These are phyloP conservation scores for Scheffersomyces cryptocercus DNA, from an alignment of 1,139 yeast genomes.

Conservation along the genomic window DNA sequence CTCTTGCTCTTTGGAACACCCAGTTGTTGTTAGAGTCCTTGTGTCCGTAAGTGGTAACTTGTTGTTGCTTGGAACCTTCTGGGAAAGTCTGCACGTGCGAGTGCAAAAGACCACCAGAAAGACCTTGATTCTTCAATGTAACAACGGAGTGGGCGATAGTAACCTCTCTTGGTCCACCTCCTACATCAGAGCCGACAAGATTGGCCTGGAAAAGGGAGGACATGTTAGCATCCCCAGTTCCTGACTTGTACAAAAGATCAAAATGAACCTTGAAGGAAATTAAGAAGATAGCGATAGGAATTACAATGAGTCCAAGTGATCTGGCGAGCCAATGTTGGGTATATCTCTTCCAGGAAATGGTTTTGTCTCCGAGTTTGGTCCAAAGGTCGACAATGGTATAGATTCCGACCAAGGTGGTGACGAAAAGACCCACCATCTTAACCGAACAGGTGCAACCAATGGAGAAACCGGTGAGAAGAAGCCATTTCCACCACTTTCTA, in stretches of 20 bases:
- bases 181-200: constrained; percentile 74
- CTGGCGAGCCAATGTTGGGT: constrained; percentile 67
- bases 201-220: constrained; percentile 96
- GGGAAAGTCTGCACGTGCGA: constrained; percentile 94
- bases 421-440: constrained; percentile 82
- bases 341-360: constrained; percentile 52
- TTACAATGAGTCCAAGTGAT: constrained; percentile 55
- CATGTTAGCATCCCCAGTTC: constrained; percentile 97
- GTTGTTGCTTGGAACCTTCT: constrained; percentile 95
- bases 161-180: constrained; percentile 86
- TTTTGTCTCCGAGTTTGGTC: constrained; percentile 62
- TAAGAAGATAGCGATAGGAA: constrained; percentile 65
- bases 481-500: constrained; percentile 94
- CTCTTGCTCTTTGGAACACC: constrained; percentile 78
- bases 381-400: constrained; percentile 75
- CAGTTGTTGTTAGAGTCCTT: constrained; percentile 91
- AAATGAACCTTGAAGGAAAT: constrained; percentile 73
- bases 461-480: constrained; percentile 69
- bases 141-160: constrained; percentile 75
- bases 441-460: constrained; percentile 83
- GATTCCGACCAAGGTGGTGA: constrained; percentile 73
- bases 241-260: constrained; percentile 68
- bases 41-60: constrained; percentile 91
- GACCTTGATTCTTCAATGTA: constrained; percentile 86
- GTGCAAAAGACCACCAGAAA: constrained; percentile 89